Percentiles rank a stretch among this genome's conserved stretches.
Evolutionary conservation across 2,329 filamentous ascomycete species (phyloP).

Genomic region (Cephalotrichum gorgonifer): DNA sequence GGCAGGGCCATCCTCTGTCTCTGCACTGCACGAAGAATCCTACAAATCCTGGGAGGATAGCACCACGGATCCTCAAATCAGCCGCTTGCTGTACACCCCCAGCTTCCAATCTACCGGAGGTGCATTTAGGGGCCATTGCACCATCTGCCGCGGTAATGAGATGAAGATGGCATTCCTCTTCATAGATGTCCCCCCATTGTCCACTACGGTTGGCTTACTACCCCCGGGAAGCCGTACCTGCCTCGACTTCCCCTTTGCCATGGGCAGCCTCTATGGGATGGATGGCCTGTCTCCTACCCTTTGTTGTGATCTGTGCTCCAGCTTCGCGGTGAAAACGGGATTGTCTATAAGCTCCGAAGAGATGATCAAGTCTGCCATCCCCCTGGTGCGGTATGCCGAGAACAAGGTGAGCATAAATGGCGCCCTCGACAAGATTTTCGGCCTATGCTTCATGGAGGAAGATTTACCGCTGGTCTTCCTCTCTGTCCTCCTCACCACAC

Average conservation of each 20-base stretch:
- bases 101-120: not conserved
- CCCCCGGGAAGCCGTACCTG: not conserved
- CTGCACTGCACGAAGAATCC: not conserved
- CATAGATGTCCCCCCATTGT: not conserved
- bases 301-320: slow-evolving; percentile 2
- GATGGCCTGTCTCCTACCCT: not conserved
- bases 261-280: slow-evolving; percentile 1
- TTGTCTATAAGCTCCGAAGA: not conserved
- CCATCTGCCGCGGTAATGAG: not conserved
- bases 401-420: not conserved
- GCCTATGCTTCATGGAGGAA: not conserved
- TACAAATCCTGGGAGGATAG: not conserved
- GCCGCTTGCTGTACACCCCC: not conserved
- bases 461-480: not conserved
- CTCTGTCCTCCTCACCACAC: not conserved
- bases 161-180: not conserved
- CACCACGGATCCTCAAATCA: not conserved
- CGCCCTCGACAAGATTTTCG: not conserved
- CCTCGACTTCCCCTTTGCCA: not conserved
- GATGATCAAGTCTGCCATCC: not conserved
- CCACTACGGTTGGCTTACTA: not conserved
- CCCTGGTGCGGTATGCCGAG: not conserved
- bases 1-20: too few species aligned
- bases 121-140: not conserved
- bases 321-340: not conserved